Evolutionary conservation across 345 rosid species (phyloP).

Genomic region (Aurinia saxatilis): DNA sequence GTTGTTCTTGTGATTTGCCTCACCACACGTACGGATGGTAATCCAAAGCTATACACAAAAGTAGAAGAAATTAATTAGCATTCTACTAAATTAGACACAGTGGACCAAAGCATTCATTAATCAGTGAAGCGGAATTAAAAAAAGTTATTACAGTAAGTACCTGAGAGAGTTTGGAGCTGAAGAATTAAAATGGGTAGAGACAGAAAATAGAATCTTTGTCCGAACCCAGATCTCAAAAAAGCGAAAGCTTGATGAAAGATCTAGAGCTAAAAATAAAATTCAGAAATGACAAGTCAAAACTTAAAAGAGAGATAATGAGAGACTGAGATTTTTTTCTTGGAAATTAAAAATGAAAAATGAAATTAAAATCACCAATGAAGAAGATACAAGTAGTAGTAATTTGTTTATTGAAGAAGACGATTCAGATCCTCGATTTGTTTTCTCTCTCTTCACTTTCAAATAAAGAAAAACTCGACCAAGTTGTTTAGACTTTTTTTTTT

Average conservation of each 20-base stretch:
- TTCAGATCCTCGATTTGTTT: constrained; percentile 27
- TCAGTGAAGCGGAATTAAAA: neutral
- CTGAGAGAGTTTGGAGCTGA: constrained; percentile 11
- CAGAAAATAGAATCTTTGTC: constrained; percentile 24
- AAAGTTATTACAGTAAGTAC: constrained; percentile 22
- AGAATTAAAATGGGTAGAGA: neutral
- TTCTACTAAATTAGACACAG: neutral
- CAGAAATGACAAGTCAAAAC: constrained; percentile 2
- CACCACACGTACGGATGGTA: constrained; percentile 10
- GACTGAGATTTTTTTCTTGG: neutral
- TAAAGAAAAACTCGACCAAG: neutral
- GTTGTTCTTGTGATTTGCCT: constrained; percentile 24
- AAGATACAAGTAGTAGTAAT: constrained; percentile 1
- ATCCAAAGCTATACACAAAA: neutral
- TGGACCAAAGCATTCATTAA: constrained; percentile 23
- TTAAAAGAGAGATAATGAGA: neutral
- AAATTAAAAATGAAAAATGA: too few relatives aligned
- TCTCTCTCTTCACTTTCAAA: constrained; percentile 27
- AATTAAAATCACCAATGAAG: neutral
- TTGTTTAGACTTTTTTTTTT: neutral
- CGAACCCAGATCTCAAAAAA: constrained; percentile 29
- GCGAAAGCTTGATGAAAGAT: constrained; percentile 14
- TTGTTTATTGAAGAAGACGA: constrained; percentile 9
- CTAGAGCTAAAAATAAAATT: neutral
- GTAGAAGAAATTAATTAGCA: neutral